Evolutionary conservation across 345 rosid genomes (phyloP), one percentile per base, ranked within the genome.

Genomic region (Camelina neglecta): DNA sequence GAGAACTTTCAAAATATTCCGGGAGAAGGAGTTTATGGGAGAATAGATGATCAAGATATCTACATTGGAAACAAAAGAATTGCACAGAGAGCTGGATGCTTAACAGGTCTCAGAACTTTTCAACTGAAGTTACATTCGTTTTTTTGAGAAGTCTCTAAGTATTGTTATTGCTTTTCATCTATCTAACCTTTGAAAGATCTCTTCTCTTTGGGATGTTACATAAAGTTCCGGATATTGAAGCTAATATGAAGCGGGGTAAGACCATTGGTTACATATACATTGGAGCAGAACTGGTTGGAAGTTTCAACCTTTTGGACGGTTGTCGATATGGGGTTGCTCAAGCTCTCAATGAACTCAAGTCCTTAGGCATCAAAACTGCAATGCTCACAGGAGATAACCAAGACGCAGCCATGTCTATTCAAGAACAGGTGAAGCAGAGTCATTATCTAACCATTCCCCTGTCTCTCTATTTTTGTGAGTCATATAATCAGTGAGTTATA

Each of bases 371-470:
- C 33, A 84, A 74, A 81, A 79, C 90, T 15, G 92, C 79, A 20
- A 88, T 94, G 96, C 93, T 94, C 45, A 91, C 98, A 0, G 98
- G 98, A 71, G 98, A 94, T 77, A 82, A 84, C 74, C 76, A 75
- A 70, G 83, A 76, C 7, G 84, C 86, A 0, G 96, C 97, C 38
- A 69, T 80, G 82, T 81, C 83, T 72, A 85, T 84, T 7, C 95
- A 94, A 70, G 76, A 86, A 77, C 90, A 91, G 97, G 98, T 88
- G 50, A 69, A 23, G 47, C 26, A 44, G 26, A 63, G 64, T 58
- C 60, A 29, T 42, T 58, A 8, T 23, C 56, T 41, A 1, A 53
- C 45, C 38, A 55, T 45, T 56, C 31, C 20, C 15, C 8, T 65
- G 15, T 66, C 48, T 64, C 6, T 55, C 4, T 42, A n/a, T 41